These are phyloP conservation scores for Amanita pallidorosea DNA, from an alignment of 768 basidiomycete species.

Conservation along the genomic window DNA sequence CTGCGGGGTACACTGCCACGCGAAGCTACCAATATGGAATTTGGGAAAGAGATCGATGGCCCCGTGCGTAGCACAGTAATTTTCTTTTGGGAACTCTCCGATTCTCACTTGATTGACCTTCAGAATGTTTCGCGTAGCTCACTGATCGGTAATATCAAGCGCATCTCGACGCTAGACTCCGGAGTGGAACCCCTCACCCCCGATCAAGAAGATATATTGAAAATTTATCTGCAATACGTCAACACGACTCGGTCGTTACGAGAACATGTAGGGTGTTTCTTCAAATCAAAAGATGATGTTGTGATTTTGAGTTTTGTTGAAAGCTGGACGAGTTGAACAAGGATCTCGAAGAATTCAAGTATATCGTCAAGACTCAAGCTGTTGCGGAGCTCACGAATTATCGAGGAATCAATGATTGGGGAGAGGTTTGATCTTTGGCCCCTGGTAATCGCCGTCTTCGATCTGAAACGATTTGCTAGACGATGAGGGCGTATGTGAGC, in stretches of 20 bases:
- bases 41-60: not conserved
- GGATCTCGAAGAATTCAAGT: not conserved
- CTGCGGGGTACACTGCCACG: not conserved
- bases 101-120: not conserved
- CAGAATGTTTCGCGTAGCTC: not conserved
- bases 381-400: conserved; percentile 1
- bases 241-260: not conserved
- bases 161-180: not conserved
- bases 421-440: not conserved
- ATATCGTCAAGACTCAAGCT: not conserved
- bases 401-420: conserved; percentile 2
- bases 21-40: not conserved
- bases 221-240: not conserved
- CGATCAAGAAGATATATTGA: not conserved
- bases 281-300: not conserved
- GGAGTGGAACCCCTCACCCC: not conserved
- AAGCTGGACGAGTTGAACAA: not conserved
- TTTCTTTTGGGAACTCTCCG: not conserved
- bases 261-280: not conserved
- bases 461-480: not conserved
- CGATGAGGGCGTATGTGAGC: not conserved
- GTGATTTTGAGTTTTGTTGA: not conserved
- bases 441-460: not conserved
- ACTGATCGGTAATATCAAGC: not conserved
- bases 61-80: not conserved